Evolutionary conservation across 2,329 filamentous ascomycete genomes (phyloP).

Genomic region (Trichothecium sympodiale): DNA sequence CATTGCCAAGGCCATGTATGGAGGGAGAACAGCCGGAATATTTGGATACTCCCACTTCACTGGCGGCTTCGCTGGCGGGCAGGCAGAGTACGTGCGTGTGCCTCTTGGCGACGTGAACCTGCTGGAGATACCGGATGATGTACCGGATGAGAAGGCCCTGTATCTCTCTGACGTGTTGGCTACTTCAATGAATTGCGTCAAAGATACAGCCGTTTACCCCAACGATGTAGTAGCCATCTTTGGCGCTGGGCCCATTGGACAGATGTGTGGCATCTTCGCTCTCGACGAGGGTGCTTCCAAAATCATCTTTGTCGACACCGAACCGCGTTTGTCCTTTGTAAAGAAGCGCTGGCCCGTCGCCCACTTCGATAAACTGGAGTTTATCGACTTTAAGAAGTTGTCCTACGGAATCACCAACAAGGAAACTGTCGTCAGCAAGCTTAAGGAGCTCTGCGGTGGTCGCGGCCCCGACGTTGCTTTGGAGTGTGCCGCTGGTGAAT

Average conservation of each 20-base stretch:
- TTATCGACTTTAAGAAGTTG: constrained; percentile 55
- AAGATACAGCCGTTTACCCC: constrained; percentile 71
- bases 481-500: constrained; percentile 54
- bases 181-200: constrained; percentile 73
- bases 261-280: constrained; percentile 71
- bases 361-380: constrained; percentile 45
- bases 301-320: constrained; percentile 71
- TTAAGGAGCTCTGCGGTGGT: constrained; percentile 64
- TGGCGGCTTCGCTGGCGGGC: constrained; percentile 77
- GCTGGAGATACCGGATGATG: constrained; percentile 63
- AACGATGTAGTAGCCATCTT: constrained; percentile 73
- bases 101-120: constrained; percentile 74
- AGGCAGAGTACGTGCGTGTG: constrained; percentile 78
- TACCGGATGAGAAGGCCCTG: constrained; percentile 76
- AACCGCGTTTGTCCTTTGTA: constrained; percentile 57
- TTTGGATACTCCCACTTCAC: constrained; percentile 71
- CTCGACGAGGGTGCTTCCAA: constrained; percentile 62
- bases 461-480: constrained; percentile 65
- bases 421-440: constrained; percentile 53
- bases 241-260: constrained; percentile 77
- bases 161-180: constrained; percentile 72
- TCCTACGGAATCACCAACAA: constrained; percentile 45
- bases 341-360: constrained; percentile 44
- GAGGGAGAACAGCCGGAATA: constrained; percentile 61
- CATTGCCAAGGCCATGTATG: constrained; percentile 65